Base-by-base conservation (phyloP, 1,139 yeast genomes). In the Pichia sp. region DNA sequence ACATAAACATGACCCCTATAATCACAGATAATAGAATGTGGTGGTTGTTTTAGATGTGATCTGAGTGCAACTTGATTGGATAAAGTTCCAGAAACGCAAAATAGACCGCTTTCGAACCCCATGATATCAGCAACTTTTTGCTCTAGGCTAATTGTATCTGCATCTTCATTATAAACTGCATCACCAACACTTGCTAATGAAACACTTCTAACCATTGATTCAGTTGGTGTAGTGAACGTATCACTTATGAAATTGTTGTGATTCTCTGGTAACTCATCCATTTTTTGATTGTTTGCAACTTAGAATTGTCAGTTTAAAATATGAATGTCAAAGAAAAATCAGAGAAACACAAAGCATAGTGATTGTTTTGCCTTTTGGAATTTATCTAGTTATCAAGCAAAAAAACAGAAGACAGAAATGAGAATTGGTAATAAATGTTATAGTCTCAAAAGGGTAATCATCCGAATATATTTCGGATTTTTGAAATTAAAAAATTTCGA, bases 201-300 rank as follows among this genome's bases (percentile, higher is more conserved):
- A 45, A 78, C 80, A 20, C 87, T 81, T 47, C 71, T 70, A 40
- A 82, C 61, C 96, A 90, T 89, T 41, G 78, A 69, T 46, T 71
- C 72, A 3, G 96, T 83, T 32, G 97, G 97, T 11, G 87, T 86
- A 11, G 97, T 90, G 76, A 90, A 89, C 3, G 97, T 90, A 62
- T 90, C 97, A 61, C 92, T 80, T 62, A 92, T 76, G 62, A 84
- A 80, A 45, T 63, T 66, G 46, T 62, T 62, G 49, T 61, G 64
- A 20, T 16, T 16, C 16, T 16, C 16, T 16, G 16, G 16, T 16
- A 16, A 16, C 16, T 16, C 16, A 16, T 16, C 16, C 16, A 16
- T 16, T 16, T 16, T 16, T 16, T 16, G 16, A 16, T 16, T 16
- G 16, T 16, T 16, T 16, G 16, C 16, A 16, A 16, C 16, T 16